These are phyloP conservation scores for apple (Malus domestica) DNA, from an alignment of 306 rosid species.

Conservation along the genomic window ASM211411v1 NC_041804.1:3723001-3723500, in stretches of 20 bases:
- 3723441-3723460: too few species aligned
- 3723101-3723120: constrained; percentile 55
- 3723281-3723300: constrained; percentile 27
- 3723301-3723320: constrained; percentile 36
- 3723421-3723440: too few species aligned
- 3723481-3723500: too few species aligned
- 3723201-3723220: constrained; percentile 22
- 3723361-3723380: constrained; percentile 3
- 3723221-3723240: constrained; percentile 43
- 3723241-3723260: constrained; percentile 25
- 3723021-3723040: constrained; percentile 27
- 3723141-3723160: neutral
- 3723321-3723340: constrained; percentile 31
- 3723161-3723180: neutral
- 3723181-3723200: constrained; percentile 11
- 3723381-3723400: constrained; percentile 12
- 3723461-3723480: neutral
- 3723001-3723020: constrained; percentile 22
- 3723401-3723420: constrained; percentile 9
- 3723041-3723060: constrained; percentile 27
- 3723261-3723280: constrained; percentile 42
- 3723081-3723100: constrained; percentile 41
- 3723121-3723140: neutral
- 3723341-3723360: constrained; percentile 22
- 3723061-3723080: constrained; percentile 35